These are phyloP conservation scores for Vigna mungo DNA, from an alignment of 306 rosid species.

Conservation along the genomic window DNA sequence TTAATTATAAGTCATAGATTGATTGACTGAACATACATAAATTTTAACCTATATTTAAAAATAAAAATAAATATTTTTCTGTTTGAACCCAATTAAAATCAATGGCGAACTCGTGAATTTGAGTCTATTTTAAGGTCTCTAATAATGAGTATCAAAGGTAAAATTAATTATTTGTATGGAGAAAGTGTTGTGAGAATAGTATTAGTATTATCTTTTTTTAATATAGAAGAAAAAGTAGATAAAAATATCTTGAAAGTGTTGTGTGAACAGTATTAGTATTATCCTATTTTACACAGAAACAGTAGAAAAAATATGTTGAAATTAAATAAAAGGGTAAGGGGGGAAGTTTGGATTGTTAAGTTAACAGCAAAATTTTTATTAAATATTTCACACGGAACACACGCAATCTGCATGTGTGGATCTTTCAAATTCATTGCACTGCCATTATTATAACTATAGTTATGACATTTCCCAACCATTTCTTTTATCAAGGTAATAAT, in stretches of 20 bases:
- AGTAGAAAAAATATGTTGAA: slow-evolving; percentile 11
- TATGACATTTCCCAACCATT: slow-evolving; percentile 1
- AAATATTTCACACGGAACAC: slow-evolving; percentile 47
- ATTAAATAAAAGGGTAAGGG: neutral
- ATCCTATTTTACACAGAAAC: neutral
- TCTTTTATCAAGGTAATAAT: neutral
- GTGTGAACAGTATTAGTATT: too few species aligned
- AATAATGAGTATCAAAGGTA: too few species aligned
- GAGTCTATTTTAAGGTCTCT: too few species aligned
- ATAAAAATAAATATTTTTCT: too few species aligned
- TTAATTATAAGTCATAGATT: too few species aligned
- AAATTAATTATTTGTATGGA: too few species aligned
- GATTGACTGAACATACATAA: too few species aligned
- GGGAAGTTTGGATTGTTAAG: slow-evolving; percentile 42
- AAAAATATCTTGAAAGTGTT: too few species aligned
- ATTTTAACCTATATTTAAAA: too few species aligned
- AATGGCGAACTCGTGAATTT: too few species aligned
- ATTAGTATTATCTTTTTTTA: neutral
- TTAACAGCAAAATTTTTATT: slow-evolving; percentile 45
- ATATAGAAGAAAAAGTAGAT: neutral
- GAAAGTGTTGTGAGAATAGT: neutral
- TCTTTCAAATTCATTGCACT: slow-evolving; percentile 8
- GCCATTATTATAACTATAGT: neutral
- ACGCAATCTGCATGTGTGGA: slow-evolving; percentile 51
- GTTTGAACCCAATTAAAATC: too few species aligned